Base-by-base conservation (phyloP, 2,329 filamentous ascomycete genomes). In the Teratosphaeria nubilosa region DNA sequence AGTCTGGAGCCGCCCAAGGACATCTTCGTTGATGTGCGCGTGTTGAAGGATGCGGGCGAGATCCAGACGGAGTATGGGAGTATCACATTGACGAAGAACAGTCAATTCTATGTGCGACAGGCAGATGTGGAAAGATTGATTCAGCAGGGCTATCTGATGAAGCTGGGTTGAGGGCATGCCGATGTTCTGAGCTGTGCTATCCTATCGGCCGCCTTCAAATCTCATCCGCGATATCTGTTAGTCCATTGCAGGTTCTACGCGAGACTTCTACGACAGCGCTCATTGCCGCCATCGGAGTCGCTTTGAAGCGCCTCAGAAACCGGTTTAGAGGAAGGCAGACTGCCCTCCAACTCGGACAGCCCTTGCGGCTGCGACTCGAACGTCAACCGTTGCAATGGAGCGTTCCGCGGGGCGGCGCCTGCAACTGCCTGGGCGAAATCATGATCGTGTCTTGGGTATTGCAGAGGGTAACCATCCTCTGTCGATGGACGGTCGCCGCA, bases 11-110 rank as follows among this genome's bases (percentile, higher is more conserved):
- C 94, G 25, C 94, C 94, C n/a, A 84, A 85, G 66, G 94, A 99
- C 74, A 77, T 99, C 56, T 99, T 97, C 73, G 95, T 99, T 67
- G 94, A 99, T 73, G 94, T 99, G 37, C 81, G 94, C 53, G 94
- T 99, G 54, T 76, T 99, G 63, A 96, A 94, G 72, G 94, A 99
- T 77, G 94, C 92, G 1, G 94, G 95, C 4, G 94, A 99, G 78
- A 96, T 99, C 63, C 92, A 99, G 76, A 99, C 94, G 0, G 95
- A 99, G 79, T 99, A 99, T 71, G 94, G 94, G 88, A 95, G 80
- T 74, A 96, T 99, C 68, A 97, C 88, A 60, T 81, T 99, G 77
- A 96, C 91, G 41, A 97, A 95, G 75, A 97, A 99, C 74, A 96
- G 91, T 69, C 94, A 99, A 71, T 95, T 99, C 70, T 97, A 95